Evolutionary conservation across 192 early-diverging fungal genomes (phyloP).

Genomic region (Gonapodya sp.): DNA sequence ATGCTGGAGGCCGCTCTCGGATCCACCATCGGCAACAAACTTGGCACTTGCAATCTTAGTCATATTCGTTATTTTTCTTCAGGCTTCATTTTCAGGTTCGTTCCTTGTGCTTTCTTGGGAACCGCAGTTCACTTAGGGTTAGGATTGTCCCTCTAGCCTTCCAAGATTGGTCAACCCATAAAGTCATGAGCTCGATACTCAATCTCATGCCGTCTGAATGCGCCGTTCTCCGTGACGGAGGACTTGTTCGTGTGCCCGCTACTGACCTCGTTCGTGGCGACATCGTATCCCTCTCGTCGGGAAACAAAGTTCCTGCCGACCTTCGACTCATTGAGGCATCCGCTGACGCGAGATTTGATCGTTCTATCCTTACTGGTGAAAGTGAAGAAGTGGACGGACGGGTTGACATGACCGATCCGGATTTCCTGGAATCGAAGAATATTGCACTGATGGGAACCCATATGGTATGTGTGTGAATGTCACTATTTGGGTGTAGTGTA

Average conservation of each 20-base stretch:
- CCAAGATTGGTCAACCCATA: conserved; percentile 58
- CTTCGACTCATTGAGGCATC: conserved; percentile 51
- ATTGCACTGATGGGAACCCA: conserved; percentile 64
- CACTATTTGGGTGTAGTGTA: not conserved
- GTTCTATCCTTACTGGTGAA: conserved; percentile 69
- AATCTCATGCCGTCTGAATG: conserved; percentile 56
- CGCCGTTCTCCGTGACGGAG: conserved; percentile 62
- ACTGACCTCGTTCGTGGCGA: conserved; percentile 65
- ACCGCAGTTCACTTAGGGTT: not conserved
- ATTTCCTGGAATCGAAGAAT: conserved; percentile 70
- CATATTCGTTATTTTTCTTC: conserved; percentile 56
- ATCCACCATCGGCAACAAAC: conserved; percentile 37
- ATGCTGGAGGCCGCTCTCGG: conserved; percentile 35
- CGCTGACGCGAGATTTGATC: conserved; percentile 65
- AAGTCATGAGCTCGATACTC: conserved; percentile 61
- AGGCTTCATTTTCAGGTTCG: conserved; percentile 27
- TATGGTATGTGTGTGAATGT: conserved; percentile 1
- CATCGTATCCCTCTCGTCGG: conserved; percentile 51
- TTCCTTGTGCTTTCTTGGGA: not conserved
- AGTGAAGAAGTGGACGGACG: conserved; percentile 54
- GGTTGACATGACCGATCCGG: conserved; percentile 52
- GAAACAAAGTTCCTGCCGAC: conserved; percentile 73
- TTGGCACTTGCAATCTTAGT: conserved; percentile 49
- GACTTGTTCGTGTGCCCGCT: conserved; percentile 31
- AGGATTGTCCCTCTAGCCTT: conserved; percentile 42